These are phyloP conservation scores for Colletotrichum higginsianum DNA, from an alignment of 2,329 filamentous ascomycete species.

Conservation along the genomic window DNA sequence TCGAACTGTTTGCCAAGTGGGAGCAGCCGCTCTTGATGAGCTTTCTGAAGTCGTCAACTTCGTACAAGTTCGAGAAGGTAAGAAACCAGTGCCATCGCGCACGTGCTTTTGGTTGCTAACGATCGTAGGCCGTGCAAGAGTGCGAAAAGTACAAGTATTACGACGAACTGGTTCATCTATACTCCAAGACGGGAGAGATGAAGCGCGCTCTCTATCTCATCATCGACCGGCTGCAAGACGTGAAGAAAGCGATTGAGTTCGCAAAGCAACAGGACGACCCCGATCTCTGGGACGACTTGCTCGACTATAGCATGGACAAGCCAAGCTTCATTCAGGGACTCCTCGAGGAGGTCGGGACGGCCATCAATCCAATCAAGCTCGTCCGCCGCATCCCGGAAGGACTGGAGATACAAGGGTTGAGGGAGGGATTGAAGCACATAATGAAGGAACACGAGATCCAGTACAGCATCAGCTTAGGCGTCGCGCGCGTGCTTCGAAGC, in stretches of 20 bases:
- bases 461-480: slow-evolving; percentile 90
- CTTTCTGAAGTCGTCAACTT: slow-evolving; percentile 86
- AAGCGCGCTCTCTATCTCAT: slow-evolving; percentile 94
- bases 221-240: slow-evolving; percentile 92
- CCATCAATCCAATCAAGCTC: slow-evolving; percentile 92
- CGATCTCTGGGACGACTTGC: slow-evolving; percentile 94
- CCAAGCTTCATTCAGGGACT: slow-evolving; percentile 93
- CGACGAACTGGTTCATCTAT: slow-evolving; percentile 93
- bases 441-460: slow-evolving; percentile 97
- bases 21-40: slow-evolving; percentile 87
- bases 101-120: not conserved
- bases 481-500: slow-evolving; percentile 86
- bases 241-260: slow-evolving; percentile 93
- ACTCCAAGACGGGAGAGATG: slow-evolving; percentile 95
- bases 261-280: slow-evolving; percentile 93
- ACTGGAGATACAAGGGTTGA: slow-evolving; percentile 89
- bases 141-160: slow-evolving; percentile 88
- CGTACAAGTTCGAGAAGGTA: slow-evolving; percentile 87
- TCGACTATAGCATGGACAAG: slow-evolving; percentile 98
- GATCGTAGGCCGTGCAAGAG: slow-evolving; percentile 73
- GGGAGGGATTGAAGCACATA: slow-evolving; percentile 90
- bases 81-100: not conserved
- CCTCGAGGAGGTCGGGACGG: slow-evolving; percentile 93
- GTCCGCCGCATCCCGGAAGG: slow-evolving; percentile 93
- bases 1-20: slow-evolving; percentile 88